Conservation (phyloP, 345 rosid species). For the Gossypium turneri region DNA sequence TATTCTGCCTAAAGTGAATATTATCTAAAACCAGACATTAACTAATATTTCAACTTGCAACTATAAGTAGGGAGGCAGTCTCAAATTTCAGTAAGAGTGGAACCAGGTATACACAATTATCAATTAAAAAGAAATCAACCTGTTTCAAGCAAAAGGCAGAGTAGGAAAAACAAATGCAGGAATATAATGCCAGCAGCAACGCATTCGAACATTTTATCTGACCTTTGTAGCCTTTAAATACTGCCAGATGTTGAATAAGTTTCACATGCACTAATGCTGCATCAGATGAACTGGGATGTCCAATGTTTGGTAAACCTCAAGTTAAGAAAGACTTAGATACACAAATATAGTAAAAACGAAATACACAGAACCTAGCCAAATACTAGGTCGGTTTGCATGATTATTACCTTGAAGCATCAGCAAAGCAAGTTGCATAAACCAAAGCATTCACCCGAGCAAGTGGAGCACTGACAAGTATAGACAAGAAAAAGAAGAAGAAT, state of each 20-base stretch:
- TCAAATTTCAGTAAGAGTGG: neutral
- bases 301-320: constrained; percentile 17
- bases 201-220: constrained; percentile 24
- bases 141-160: neutral
- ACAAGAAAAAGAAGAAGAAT: constrained; percentile 15
- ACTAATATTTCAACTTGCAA: constrained; percentile 5
- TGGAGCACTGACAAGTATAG: constrained; percentile 49
- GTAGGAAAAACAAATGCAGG: constrained; percentile 7
- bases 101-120: neutral
- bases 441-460: constrained; percentile 80
- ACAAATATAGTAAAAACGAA: neutral
- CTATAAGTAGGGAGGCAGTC: neutral
- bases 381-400: neutral
- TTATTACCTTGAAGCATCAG: constrained; percentile 72
- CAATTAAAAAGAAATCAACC: neutral
- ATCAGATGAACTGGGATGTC: constrained; percentile 65
- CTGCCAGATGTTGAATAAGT: constrained; percentile 87
- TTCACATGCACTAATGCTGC: constrained; percentile 81
- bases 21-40: constrained; percentile 5
- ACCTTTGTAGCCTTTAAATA: constrained; percentile 90
- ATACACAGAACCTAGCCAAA: neutral
- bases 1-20: neutral
- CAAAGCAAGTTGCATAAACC: constrained; percentile 76
- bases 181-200: constrained; percentile 2
- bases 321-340: constrained; percentile 7